Conservation (phyloP, 305 asterid genomes). For the Nicotiana rustica region DNA sequence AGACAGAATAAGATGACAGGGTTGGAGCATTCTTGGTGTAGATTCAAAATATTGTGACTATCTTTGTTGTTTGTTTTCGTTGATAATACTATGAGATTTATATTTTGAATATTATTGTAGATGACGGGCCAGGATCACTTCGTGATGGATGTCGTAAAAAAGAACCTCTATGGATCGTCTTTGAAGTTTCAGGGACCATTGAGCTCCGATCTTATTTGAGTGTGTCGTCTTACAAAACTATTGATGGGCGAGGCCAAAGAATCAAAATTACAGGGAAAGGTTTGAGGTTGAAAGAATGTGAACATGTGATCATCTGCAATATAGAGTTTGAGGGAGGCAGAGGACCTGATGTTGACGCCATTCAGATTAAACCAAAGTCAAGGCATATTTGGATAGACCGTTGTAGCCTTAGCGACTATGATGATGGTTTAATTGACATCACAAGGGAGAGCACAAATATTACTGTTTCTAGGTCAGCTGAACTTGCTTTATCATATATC, state of each 20-base stretch:
- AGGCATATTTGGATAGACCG: slow-evolving; percentile 93
- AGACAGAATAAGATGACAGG: not conserved
- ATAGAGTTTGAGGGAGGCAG: slow-evolving; percentile 69
- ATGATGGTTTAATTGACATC: slow-evolving; percentile 80
- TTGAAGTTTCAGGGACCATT: slow-evolving; percentile 84
- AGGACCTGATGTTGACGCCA: slow-evolving; percentile 79
- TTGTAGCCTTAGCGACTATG: slow-evolving; percentile 75
- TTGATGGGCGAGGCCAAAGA: slow-evolving; percentile 90
- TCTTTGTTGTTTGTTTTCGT: not conserved
- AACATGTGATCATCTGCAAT: slow-evolving; percentile 87
- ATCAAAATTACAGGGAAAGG: slow-evolving; percentile 80
- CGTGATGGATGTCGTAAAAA: slow-evolving; percentile 79
- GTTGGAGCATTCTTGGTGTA: not conserved
- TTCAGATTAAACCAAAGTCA: slow-evolving; percentile 88
- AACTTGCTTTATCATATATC: not conserved
- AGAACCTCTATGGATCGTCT: slow-evolving; percentile 85
- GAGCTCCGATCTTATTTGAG: slow-evolving; percentile 69
- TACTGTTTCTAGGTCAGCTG: slow-evolving; percentile 77
- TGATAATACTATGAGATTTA: not conserved
- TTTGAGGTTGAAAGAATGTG: slow-evolving; percentile 79
- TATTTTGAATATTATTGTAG: slow-evolving; percentile 41
- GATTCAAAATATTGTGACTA: not conserved
- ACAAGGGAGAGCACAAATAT: slow-evolving; percentile 82
- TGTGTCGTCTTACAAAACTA: slow-evolving; percentile 78
- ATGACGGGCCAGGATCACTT: slow-evolving; percentile 95